Evolutionary conservation across 768 basidiomycete genomes (phyloP), one percentile per base, ranked within the genome.

Genomic region (Collybia sordida): DNA sequence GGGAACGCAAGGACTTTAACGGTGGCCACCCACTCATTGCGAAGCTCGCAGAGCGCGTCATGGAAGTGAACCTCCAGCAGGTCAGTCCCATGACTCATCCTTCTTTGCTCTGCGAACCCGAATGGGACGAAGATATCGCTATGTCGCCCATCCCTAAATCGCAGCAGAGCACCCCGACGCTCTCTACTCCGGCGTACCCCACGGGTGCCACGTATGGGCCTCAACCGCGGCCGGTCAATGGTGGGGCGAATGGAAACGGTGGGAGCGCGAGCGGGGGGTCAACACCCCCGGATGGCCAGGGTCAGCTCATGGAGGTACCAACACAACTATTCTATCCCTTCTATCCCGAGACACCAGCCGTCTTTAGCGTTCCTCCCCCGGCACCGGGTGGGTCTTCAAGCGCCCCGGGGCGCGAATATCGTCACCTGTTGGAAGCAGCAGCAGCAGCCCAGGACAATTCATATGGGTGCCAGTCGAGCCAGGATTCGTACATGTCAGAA

Each of bases 21-120:
- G 88, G 88, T 38, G 85, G 83, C 1, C 89, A 91, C 59, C 90
- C 91, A n/a, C 80, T 92, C 45, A 90, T 92, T 51, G 81, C 88
- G 12, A 86, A 82, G 58, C 80, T 93, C 42, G 90, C 88, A 0
- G 88, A 91, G 67, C 82, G 83, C 47, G 87, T 92, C 19, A 85
- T 93, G 72, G 79, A 78, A 19, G 83, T 87, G 42, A 79, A 86
- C 62, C 72, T 92, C n/a, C 80, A 80, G 56, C 73, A 79, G 27
- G 78, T 86, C 38, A 74, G 75, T 18, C 79, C 73, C 1, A 63
- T 70, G 2, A 63, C 59, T n/a, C 64, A 68, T 36, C 73, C 77
- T 8, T 66, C 78, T 31, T 72, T 83, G 3, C 60, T 81, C 37
- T 64, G 70, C 23, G 83, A 85, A 58, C 72, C 72, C 7, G 73